A percentile compares a stretch with the other conserved stretches of the same genome.
Conservation (phyloP, 768 basidiomycete genomes). For the Leccinellum luteum region DNA sequence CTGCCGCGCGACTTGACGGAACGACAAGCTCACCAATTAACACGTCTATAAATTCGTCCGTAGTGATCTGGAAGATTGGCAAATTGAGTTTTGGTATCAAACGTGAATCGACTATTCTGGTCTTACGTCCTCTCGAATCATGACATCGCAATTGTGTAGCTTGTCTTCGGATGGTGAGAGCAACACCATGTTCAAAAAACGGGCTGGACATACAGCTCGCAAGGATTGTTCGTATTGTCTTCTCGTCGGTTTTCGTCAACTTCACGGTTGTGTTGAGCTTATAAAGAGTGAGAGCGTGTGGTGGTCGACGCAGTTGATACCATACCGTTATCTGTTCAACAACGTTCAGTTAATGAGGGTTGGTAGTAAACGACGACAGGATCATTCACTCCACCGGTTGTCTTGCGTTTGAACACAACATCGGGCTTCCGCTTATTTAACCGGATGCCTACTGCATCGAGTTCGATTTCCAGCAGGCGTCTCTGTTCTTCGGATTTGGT, state of each 20-base stretch:
- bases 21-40: constrained; percentile 63
- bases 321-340: constrained; percentile 63
- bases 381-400: constrained; percentile 80
- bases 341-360: background rate
- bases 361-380: background rate
- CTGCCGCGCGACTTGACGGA: background rate
- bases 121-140: constrained; percentile 94
- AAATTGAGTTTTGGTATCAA: constrained; percentile 2
- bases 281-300: background rate
- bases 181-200: background rate
- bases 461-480: constrained; percentile 81
- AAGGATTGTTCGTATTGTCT: constrained; percentile 89
- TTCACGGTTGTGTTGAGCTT: constrained; percentile 90
- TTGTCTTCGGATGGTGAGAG: constrained; percentile 53
- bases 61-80: constrained; percentile 65
- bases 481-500: constrained; percentile 93
- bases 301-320: background rate
- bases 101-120: background rate
- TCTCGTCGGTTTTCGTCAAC: constrained; percentile 91
- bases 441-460: constrained; percentile 96
- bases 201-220: constrained; percentile 64
- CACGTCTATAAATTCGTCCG: constrained; percentile 98
- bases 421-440: constrained; percentile 90
- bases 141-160: constrained; percentile 92
- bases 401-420: constrained; percentile 91